Base-by-base conservation (phyloP, 495 filamentous ascomycete genomes). In the Tuber umbilicatum region DNA sequence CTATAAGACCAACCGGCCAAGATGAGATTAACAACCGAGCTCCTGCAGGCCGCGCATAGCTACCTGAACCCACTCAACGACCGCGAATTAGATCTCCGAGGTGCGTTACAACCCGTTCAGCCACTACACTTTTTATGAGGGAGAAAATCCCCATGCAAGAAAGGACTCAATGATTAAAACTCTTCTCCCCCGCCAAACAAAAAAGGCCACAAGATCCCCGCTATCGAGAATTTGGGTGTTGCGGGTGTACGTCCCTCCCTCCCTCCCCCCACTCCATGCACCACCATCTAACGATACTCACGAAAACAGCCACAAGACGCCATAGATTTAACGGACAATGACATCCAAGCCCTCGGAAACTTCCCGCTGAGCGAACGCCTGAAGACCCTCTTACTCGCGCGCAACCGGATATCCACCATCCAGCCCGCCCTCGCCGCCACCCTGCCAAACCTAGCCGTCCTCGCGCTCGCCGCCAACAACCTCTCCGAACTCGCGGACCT, bases 271-370 rank as follows among this genome's bases (percentile, higher is more conserved):
- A 50, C 68, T 64, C 45, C 31, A 67, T 39, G 72, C 7, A 35
- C 38, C 7, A 35, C 38, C 31, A 70, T 39, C 70, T 27, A 38
- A 45, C 21, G 47, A n/a, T 50, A n/a, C 47, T 9, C n/a, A 50
- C 42, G 42, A 12, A 70, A 73, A 78, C 64, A 90, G 88, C 87
- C 88, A 27, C 93, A 97, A 88, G 95, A 98, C 86, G 89, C 91
- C 69, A 96, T 99, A 85, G 95, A 99, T 84, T 90, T 99, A 81
- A 97, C 96, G 81, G 95, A 99, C 85, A 99, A 99, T 84, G 94
- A 98, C 84, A 93, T 99, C 82, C 89, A 91, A 71, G 85, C 89
- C 45, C 88, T 99, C 71, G 89, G 89, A 73, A 98, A 97, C 86
- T 97, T 99, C 85, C 95, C 95, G n/a, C 89, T 95, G 73, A 94